Evolutionary conservation across 2,329 filamentous ascomycete species (phyloP), one percentile per base, ranked within the genome.

Genomic region (Meredithiella fracta): DNA sequence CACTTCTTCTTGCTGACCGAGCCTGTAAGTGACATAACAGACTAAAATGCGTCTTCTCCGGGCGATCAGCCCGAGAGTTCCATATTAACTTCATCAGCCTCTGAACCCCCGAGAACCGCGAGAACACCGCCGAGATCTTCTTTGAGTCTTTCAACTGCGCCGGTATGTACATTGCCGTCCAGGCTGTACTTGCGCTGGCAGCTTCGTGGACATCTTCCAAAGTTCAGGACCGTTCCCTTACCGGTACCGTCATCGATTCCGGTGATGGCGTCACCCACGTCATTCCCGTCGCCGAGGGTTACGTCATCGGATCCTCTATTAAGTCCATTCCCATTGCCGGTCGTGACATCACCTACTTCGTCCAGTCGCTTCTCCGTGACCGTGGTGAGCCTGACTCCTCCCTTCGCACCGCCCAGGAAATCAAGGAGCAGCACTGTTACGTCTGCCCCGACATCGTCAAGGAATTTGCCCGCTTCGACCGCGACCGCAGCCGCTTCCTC

Each of bases 61-160:
- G n/a, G 14, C 42, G 42, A 15, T 47, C 15, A 47, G 15, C 15
- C 20, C 26, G 3, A n/a, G 7, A 2, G 29, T n/a, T 29, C 31
- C 4, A 23, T 29, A 49, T 31, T 29, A 29, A 47, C 54, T 14
- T 25, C 11, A 22, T 15, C 56, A 95, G 86, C 92, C 92, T 61
- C 78, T 98, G 66, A 98, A 98, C 70, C 92, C 92, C 92, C 26
- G 92, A 98, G 73, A 97, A 98, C 72, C 89, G 92, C 67, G 92
- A 98, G 72, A 96, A 95, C 69, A 97, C 92, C 25, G 92, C 92
- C 69, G 92, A 98, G 69, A 98, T 98, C 71, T 96, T 98, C 81
- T 98, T 98, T 73, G 92, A 98, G 68, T 97, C 92, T 2, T 98
- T 98, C 77, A 98, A 98, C 73, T 97, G 92, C 69, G 91, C 92